Evolutionary conservation across 2,329 filamentous ascomycete genomes (phyloP).

Genomic region (Samsoniella hepiali): DNA sequence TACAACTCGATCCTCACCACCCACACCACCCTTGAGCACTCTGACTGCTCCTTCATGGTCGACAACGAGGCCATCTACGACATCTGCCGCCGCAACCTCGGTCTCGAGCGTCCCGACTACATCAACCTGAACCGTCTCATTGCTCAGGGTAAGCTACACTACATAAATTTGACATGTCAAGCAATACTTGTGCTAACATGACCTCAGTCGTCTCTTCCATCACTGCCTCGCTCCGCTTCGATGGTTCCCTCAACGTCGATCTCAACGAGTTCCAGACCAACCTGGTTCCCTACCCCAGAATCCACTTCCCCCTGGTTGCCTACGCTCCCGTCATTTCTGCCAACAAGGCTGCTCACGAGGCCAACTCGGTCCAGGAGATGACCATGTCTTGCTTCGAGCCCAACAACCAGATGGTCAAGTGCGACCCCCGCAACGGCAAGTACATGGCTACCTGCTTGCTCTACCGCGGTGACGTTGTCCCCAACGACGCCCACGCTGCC

Average conservation of each 20-base stretch:
- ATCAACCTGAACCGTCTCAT: conserved; percentile 99
- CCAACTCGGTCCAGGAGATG: conserved; percentile 97
- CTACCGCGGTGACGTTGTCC: conserved; percentile 97
- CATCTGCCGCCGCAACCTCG: conserved; percentile 96
- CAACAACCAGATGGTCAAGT: conserved; percentile 99
- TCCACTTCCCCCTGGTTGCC: conserved; percentile 97
- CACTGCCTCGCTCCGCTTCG: conserved; percentile 96
- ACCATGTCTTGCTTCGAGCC: conserved; percentile 99
- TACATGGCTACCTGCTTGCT: conserved; percentile 99
- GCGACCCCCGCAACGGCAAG: conserved; percentile 96
- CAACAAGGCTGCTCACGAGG: conserved; percentile 93
- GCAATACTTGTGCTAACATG: conserved; percentile 25
- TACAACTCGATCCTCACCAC: conserved; percentile 99
- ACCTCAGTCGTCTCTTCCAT: conserved; percentile 88
- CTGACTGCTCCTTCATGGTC: conserved; percentile 99
- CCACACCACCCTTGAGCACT: conserved; percentile 98
- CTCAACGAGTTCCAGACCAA: conserved; percentile 99
- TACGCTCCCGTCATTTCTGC: conserved; percentile 94
- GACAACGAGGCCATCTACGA: conserved; percentile 99
- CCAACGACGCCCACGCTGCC: conserved; percentile 89
- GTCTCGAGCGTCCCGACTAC: conserved; percentile 95
- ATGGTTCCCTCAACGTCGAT: conserved; percentile 98
- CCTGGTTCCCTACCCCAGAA: conserved; percentile 96
- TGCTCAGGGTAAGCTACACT: conserved; percentile 68
- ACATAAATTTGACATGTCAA: background rate